A percentile compares a stretch with the other conserved stretches of the same genome.
phyloP scores from a whole-genome alignment of 345 rosid genomes.

The Linum trigynum region DNA sequence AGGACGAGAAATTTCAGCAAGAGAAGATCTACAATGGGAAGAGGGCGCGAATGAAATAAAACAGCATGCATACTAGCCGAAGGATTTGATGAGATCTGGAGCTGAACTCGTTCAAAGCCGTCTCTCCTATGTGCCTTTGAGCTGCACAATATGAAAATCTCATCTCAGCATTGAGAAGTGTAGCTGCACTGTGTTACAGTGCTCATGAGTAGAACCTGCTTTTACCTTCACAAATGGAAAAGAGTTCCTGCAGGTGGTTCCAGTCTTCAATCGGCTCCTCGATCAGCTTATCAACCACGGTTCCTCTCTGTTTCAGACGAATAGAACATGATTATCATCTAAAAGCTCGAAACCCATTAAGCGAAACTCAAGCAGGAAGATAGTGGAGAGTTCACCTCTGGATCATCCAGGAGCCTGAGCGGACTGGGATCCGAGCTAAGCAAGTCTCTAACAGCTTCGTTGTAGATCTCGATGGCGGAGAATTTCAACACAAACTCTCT shows the following conservation, averaged over 20 bases:
- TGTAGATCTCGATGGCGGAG: slow-evolving; percentile 70
- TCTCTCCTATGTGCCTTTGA: slow-evolving; percentile 72
- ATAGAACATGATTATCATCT: neutral
- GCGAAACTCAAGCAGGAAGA: neutral
- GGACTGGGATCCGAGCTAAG: slow-evolving; percentile 50
- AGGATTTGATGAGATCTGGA: slow-evolving; percentile 90
- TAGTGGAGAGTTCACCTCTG: slow-evolving; percentile 44
- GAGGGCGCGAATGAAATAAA: neutral
- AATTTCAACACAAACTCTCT: slow-evolving; percentile 59
- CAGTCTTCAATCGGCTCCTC: slow-evolving; percentile 52
- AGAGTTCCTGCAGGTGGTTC: slow-evolving; percentile 56
- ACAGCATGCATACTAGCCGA: slow-evolving; percentile 45
- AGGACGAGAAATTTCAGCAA: neutral
- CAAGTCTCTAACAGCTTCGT: slow-evolving; percentile 38
- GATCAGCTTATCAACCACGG: slow-evolving; percentile 63
- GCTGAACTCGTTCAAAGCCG: slow-evolving; percentile 69
- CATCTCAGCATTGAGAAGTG: neutral
- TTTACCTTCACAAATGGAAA: slow-evolving; percentile 65
- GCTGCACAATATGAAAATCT: neutral
- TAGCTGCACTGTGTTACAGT: no score
- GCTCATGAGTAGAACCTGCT: no score
- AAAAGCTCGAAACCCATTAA: neutral
- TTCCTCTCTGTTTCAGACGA: slow-evolving; percentile 57
- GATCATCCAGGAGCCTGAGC: slow-evolving; percentile 43
- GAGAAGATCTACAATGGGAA: neutral